phyloP scores from a whole-genome alignment of 2,329 filamentous ascomycete genomes.

The Juglanconis juglandina region DNA sequence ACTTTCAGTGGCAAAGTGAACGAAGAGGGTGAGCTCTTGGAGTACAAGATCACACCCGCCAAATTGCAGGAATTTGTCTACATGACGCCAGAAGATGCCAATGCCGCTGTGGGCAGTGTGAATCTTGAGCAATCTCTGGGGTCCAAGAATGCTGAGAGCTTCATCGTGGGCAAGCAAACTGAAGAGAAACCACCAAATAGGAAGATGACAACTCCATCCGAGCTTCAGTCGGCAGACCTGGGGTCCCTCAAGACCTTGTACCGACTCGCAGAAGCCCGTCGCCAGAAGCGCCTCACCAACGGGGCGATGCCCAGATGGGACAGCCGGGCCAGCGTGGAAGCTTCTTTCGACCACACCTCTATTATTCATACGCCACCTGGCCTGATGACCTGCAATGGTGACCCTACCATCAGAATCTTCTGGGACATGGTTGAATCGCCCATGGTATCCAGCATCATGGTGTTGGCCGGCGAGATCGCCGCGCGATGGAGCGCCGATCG shows the following conservation, averaged over 20 bases:
- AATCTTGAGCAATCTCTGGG: constrained; percentile 7
- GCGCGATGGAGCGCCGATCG: constrained; percentile 59
- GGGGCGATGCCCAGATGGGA: constrained; percentile 50
- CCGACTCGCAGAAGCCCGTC: constrained; percentile 45
- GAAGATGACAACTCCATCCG: constrained; percentile 38
- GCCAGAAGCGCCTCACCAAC: constrained; percentile 38
- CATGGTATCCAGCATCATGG: constrained; percentile 53
- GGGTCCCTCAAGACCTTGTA: constrained; percentile 46
- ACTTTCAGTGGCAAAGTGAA: constrained; percentile 62
- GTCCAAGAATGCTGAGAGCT: constrained; percentile 16
- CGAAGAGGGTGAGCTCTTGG: constrained; percentile 48
- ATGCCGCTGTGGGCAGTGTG: constrained; percentile 22
- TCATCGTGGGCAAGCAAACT: constrained; percentile 32
- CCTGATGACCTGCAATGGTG: constrained; percentile 37
- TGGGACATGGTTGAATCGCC: constrained; percentile 29
- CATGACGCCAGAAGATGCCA: constrained; percentile 51
- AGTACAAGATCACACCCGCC: constrained; percentile 52
- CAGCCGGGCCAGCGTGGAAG: constrained; percentile 40
- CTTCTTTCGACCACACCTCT: constrained; percentile 37
- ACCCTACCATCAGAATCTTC: constrained; percentile 48
- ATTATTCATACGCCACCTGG: constrained; percentile 20
- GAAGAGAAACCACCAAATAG: constrained; percentile 30
- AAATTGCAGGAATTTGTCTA: constrained; percentile 53
- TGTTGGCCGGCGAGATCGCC: constrained; percentile 58
- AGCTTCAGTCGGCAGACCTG: constrained; percentile 41